phyloP scores from a whole-genome alignment of 495 filamentous ascomycete genomes.

The Parachaetomium inaequale region DNA sequence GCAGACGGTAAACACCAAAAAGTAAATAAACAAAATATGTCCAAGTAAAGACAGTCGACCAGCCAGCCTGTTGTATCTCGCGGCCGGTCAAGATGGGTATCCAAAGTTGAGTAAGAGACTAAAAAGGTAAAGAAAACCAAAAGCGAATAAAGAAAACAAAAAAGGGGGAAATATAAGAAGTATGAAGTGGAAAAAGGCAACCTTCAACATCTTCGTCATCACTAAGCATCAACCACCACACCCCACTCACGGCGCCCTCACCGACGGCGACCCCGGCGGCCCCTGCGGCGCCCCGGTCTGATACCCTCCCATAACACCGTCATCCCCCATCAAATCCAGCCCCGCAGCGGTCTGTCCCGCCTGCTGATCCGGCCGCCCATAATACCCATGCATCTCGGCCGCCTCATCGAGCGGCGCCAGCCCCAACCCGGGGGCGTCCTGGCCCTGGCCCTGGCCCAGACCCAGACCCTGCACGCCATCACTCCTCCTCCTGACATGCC shows the following conservation, averaged over 20 bases:
- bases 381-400: constrained; percentile 35
- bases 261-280: neutral
- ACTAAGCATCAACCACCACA: neutral
- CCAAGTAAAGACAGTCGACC: constrained; percentile 7
- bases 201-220: neutral
- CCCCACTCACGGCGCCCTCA: neutral
- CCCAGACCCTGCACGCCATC: constrained; percentile 15
- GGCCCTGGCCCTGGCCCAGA: neutral
- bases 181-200: neutral
- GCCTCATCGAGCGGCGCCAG: constrained; percentile 33
- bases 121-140: neutral
- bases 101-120: neutral
- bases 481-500: constrained; percentile 19
- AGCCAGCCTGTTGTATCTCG: neutral
- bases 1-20: neutral
- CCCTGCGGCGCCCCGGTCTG: neutral
- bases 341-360: constrained; percentile 35
- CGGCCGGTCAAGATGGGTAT: constrained; percentile 10
- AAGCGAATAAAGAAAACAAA: neutral
- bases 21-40: neutral
- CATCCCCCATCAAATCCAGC: neutral
- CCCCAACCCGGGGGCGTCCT: neutral
- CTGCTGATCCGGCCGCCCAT: constrained; percentile 30
- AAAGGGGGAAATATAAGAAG: too few relatives aligned
- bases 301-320: constrained; percentile 11